phyloP scores from a whole-genome alignment of 2,329 filamentous ascomycete genomes.

The Fusarium nelsonii region DNA sequence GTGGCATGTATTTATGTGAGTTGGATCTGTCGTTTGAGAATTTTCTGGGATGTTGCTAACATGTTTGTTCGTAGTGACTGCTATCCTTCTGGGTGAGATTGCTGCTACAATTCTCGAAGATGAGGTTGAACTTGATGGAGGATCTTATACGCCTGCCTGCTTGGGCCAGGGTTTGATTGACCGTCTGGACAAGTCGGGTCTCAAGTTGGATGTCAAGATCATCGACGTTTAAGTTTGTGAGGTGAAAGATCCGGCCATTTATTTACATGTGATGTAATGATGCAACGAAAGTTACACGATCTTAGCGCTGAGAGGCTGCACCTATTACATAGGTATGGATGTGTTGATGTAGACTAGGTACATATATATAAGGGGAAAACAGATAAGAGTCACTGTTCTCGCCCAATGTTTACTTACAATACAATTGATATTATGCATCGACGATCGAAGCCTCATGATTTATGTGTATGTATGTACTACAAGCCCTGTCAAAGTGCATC shows the following conservation, averaged over 20 bases:
- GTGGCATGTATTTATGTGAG: slow-evolving; percentile 75
- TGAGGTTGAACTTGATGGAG: slow-evolving; percentile 70
- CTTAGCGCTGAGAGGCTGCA: not conserved
- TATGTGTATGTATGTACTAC: not conserved
- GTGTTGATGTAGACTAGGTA: not conserved
- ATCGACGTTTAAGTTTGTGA: slow-evolving; percentile 35
- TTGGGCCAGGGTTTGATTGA: slow-evolving; percentile 76
- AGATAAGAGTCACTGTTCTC: not conserved
- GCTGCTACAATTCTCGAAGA: slow-evolving; percentile 75
- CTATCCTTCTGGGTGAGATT: slow-evolving; percentile 71
- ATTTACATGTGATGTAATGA: slow-evolving; percentile 17
- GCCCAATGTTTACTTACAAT: not conserved
- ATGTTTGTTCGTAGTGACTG: slow-evolving; percentile 68
- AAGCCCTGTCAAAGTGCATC: not conserved
- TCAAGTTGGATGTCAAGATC: slow-evolving; percentile 71
- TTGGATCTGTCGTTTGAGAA: slow-evolving; percentile 20
- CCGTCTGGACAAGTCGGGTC: slow-evolving; percentile 69
- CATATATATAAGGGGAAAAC: not conserved
- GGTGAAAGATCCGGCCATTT: not conserved
- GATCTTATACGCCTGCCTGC: slow-evolving; percentile 78
- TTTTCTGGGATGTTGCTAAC: slow-evolving; percentile 6
- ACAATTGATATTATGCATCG: not conserved
- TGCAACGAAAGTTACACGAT: not conserved
- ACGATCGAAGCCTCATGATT: slow-evolving; percentile 6
- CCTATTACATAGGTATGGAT: not conserved